Evolutionary conservation across 2,329 filamentous ascomycete species (phyloP).

Genomic region (Atkinsonella hypoxylon): DNA sequence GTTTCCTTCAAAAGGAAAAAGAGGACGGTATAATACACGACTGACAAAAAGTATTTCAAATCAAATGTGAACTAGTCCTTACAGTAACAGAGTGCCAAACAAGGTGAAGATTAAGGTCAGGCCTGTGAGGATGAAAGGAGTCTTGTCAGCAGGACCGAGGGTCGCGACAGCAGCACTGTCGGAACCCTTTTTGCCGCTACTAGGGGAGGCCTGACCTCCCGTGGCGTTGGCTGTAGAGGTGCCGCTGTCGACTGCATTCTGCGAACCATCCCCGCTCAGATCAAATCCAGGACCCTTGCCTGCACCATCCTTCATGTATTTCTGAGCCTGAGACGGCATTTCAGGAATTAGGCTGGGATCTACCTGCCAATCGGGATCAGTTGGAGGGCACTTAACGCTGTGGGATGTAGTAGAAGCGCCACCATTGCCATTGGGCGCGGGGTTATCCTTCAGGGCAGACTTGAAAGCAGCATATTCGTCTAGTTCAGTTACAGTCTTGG

Average conservation of each 20-base stretch:
- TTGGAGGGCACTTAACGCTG: conserved; percentile 35
- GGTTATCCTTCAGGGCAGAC: conserved; percentile 33
- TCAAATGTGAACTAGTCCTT: conserved; percentile 11
- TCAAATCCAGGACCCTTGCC: conserved; percentile 40
- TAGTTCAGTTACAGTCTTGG: conserved; percentile 39
- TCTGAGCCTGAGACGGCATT: conserved; percentile 37
- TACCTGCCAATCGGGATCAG: conserved; percentile 38
- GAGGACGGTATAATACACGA: conserved; percentile 6
- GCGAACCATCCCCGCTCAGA: conserved; percentile 39
- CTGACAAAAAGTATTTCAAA: neutral
- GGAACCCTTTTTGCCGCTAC: conserved; percentile 11
- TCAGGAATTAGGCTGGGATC: conserved; percentile 36
- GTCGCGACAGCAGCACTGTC: conserved; percentile 21
- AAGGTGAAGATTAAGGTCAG: conserved; percentile 24
- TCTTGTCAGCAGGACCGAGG: conserved; percentile 15
- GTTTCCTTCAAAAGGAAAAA: conserved; percentile 4
- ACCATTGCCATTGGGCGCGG: conserved; percentile 37
- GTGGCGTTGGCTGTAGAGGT: conserved; percentile 32
- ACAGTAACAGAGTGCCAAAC: conserved; percentile 28
- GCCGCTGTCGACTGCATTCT: conserved; percentile 35
- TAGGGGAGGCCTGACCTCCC: conserved; percentile 19
- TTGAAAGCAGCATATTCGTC: conserved; percentile 49
- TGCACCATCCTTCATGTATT: conserved; percentile 42
- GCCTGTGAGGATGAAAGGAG: conserved; percentile 24
- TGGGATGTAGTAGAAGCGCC: conserved; percentile 37